phyloP scores from a whole-genome alignment of 75 land plant genomes.

The Pinus albicaulis region DNA sequence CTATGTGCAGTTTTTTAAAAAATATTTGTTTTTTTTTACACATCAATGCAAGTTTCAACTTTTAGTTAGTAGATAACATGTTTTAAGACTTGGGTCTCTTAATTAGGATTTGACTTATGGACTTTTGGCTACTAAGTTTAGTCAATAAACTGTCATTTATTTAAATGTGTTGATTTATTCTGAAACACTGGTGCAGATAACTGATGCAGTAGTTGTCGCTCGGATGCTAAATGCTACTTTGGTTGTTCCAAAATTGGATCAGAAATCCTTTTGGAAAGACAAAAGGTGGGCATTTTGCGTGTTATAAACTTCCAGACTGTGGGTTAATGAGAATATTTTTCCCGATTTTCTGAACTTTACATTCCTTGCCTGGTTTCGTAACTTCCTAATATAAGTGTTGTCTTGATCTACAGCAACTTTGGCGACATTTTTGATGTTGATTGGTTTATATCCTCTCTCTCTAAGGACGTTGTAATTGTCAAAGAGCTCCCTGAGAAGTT shows the following conservation, averaged over 20 bases:
- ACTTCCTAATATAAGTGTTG: slow-evolving; percentile 3
- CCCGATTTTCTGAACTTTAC: not conserved
- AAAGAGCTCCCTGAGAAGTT: slow-evolving; percentile 62
- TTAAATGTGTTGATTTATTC: not conserved
- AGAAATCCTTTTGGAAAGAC: slow-evolving; percentile 94
- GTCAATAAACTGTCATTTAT: not conserved
- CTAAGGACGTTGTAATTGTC: slow-evolving; percentile 69
- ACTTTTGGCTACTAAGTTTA: not conserved
- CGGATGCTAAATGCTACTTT: slow-evolving; percentile 93
- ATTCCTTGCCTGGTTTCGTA: not conserved
- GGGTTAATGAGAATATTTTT: not conserved
- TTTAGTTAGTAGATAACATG: no score
- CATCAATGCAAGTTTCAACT: no score
- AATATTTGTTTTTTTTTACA: no score
- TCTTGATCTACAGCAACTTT: slow-evolving; percentile 68
- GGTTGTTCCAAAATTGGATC: slow-evolving; percentile 85
- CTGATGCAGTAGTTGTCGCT: slow-evolving; percentile 96
- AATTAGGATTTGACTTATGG: not conserved
- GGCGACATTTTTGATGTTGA: slow-evolving; percentile 88
- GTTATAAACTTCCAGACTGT: not conserved
- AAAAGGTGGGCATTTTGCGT: slow-evolving; percentile 19
- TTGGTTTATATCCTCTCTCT: slow-evolving; percentile 67
- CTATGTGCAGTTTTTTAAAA: no score
- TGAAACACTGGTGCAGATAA: slow-evolving; percentile 49
- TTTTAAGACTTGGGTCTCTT: not conserved